phyloP scores from a whole-genome alignment of 2,329 filamentous ascomycete genomes.

The Trichoderma cornu-damae region DNA sequence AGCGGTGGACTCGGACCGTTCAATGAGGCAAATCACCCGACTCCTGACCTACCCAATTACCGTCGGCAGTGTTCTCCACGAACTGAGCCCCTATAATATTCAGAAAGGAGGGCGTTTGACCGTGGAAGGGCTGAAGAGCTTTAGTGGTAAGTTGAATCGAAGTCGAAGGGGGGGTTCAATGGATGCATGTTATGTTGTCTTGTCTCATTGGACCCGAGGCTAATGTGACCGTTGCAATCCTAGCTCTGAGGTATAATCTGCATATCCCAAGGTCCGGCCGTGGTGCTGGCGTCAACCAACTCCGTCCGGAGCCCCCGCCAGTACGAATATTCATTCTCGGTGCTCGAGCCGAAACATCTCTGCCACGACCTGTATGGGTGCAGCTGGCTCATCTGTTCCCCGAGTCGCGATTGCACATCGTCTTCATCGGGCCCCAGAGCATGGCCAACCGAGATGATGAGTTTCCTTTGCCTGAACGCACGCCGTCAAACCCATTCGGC shows the following conservation, averaged over 20 bases:
- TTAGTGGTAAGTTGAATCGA: constrained; percentile 64
- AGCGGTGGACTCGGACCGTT: constrained; percentile 84
- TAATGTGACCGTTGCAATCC: background rate
- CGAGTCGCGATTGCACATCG: constrained; percentile 79
- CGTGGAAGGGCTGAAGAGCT: constrained; percentile 83
- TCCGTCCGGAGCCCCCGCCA: constrained; percentile 78
- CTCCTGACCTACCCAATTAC: constrained; percentile 92
- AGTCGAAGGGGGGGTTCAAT: background rate
- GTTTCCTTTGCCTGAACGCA: constrained; percentile 83
- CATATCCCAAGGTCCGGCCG: constrained; percentile 80
- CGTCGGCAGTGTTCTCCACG: constrained; percentile 84
- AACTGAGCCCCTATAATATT: constrained; percentile 87
- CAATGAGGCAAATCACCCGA: constrained; percentile 87
- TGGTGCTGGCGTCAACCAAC: constrained; percentile 67
- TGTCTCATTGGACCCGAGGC: background rate
- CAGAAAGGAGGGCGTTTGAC: constrained; percentile 72
- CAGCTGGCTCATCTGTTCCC: constrained; percentile 94
- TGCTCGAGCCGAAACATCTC: constrained; percentile 92
- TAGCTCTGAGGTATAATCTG: constrained; percentile 86
- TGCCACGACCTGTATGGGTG: constrained; percentile 89
- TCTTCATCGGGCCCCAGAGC: constrained; percentile 93
- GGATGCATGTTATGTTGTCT: background rate
- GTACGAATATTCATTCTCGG: constrained; percentile 90
- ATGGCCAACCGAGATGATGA: constrained; percentile 93
- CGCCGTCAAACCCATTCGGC: constrained; percentile 81